Base-by-base conservation (phyloP, 495 filamentous ascomycete genomes). In the Hamigera avellanea region DNA sequence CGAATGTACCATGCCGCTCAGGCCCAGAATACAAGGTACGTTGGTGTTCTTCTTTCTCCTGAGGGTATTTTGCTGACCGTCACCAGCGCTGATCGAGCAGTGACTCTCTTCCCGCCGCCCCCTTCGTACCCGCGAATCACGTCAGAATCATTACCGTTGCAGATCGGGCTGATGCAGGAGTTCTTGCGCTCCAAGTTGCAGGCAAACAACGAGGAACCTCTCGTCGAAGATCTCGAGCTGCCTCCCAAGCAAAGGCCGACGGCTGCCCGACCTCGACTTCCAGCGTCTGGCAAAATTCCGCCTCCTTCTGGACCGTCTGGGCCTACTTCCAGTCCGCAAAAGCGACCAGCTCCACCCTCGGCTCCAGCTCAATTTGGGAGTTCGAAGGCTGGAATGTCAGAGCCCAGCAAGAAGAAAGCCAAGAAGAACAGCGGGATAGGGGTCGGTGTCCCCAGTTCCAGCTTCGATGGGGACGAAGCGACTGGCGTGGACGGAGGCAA, bases 211-310 rank as follows among this genome's bases (percentile, higher is more conserved):
- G 81, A 89, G 50, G 72, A 86, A 50, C 78, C 83, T 21, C 69
- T 96, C 41, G 64, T 93, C 29, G 91, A 99, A 67, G 91, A 99
- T 56, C 87, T 96, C 47, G 89, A 96, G 44, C 62, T 99, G 16
- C 93, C 93, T 18, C 69, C 73, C 19, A 96, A 96, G 56, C 88
- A 95, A 59, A 70, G 89, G 29, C 84, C 87, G n/a, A 84, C 85
- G 48, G 57, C 60, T 15, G 41, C 50, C 19, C 59, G 62, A 23
- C 87, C 91, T n/a, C 70, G 91, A 43, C 74, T 99, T 14, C 87
- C 87, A 38, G 86, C 89, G 27, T 95, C 83, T 14, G 91, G 91
- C 40, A 96, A 96, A 67, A 99, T 99, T 36, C 57, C 55, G 4
- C 47, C 55, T 6, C 46, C 53, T 23, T 36, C 59, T 15, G 56